phyloP scores from a whole-genome alignment of 106 monocot genomes.

The Phalaenopsis aphrodite region DNA sequence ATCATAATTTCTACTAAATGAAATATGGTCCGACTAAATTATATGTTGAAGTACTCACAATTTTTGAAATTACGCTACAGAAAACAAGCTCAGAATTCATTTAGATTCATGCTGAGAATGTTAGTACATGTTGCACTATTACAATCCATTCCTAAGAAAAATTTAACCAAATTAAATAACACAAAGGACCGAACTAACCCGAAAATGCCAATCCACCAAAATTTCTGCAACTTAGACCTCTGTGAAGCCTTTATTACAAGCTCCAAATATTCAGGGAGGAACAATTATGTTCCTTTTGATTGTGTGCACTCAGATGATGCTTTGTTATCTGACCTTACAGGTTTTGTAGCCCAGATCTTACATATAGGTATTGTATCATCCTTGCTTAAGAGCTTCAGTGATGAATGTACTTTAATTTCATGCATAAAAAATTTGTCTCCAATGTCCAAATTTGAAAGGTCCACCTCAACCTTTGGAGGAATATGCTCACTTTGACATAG shows the following conservation, averaged over 20 bases:
- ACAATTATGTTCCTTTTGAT: not conserved
- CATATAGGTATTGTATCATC: slow-evolving; percentile 43
- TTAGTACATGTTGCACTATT: too few relatives aligned
- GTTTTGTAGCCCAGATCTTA: slow-evolving; percentile 44
- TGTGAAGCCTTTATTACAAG: not conserved
- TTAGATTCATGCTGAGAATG: too few relatives aligned
- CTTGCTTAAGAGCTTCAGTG: slow-evolving; percentile 55
- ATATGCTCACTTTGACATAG: slow-evolving; percentile 69
- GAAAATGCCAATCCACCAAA: too few relatives aligned
- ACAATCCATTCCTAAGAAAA: too few relatives aligned
- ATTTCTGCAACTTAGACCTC: not conserved
- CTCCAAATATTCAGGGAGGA: not conserved
- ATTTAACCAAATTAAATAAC: too few relatives aligned
- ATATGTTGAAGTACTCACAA: too few relatives aligned
- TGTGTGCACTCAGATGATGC: not conserved
- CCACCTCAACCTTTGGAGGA: slow-evolving; percentile 75
- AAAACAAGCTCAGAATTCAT: too few relatives aligned
- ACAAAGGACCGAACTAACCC: too few relatives aligned
- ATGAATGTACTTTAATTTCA: slow-evolving; percentile 56
- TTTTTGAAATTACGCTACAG: too few relatives aligned
- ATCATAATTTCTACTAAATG: too few relatives aligned
- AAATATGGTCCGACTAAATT: too few relatives aligned
- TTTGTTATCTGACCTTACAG: slow-evolving; percentile 5
- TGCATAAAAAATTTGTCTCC: slow-evolving; percentile 51
- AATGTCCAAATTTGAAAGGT: slow-evolving; percentile 64